Base-by-base conservation (phyloP, 75 land plant species). In the Cupressus sempervirens region DNA sequence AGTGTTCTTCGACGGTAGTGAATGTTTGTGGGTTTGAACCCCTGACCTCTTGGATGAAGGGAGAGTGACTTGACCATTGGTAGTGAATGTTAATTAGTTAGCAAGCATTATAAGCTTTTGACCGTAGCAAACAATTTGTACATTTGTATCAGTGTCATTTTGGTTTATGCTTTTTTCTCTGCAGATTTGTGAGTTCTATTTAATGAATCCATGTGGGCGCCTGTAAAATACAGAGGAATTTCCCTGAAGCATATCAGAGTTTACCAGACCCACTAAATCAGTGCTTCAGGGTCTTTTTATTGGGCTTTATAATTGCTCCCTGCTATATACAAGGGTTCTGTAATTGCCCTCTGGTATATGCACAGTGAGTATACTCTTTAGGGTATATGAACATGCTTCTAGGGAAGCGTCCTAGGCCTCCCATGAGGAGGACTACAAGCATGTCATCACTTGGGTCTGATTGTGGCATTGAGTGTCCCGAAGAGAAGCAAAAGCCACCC, bases 341-440 rank as follows among this genome's bases (percentile, higher is more conserved):
- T n/a, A 9, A 23, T 40, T 77, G 45, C 48, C 43, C 18, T n/a
- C 46, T 3, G 29, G 8, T 77, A 40, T 20, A 40, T 20, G 2
- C 40, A 1, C 40, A 1, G 40, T 38, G 46, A 7, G 46, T 77
- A 77, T 43, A 77, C 30, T 77, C 11, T 77, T 46, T 77, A n/a
- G 46, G 4, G 46, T 77, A 77, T 77, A 43, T 41, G 46, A 77
- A 45, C 9, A 77, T 77, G 81, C 46, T 76, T 15, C 40, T 77
- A n/a, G 81, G 81, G 13, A 77, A 77, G 50, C 81, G 81, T 26
- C 46, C 81, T 11, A 77, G 81, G 81, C 81, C 81, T 41, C 45
- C 81, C 2, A 77, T 77, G 81, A 77, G 81, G 46, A 77, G 81
- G 46, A 77, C 81, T 77, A 77, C 81, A 1, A 77, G 81, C 13